These are phyloP conservation scores for Yamadazyma siamensis DNA, from an alignment of 1,139 yeast species.

Conservation along the genomic window DNA sequence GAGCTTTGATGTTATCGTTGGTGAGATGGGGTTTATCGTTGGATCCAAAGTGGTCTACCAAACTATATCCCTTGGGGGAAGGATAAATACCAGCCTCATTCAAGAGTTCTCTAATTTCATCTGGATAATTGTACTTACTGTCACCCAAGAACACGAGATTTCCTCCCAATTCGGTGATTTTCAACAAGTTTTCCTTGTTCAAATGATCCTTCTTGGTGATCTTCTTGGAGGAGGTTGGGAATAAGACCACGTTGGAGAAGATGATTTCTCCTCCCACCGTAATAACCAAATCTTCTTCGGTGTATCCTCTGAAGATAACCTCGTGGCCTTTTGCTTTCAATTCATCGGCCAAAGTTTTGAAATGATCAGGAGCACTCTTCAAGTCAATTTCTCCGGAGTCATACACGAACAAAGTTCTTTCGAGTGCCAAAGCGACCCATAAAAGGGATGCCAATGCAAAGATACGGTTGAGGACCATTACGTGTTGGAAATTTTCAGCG, in stretches of 20 bases:
- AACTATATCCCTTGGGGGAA: slow-evolving; percentile 68
- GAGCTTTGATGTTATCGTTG: slow-evolving; percentile 22
- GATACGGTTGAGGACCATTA: slow-evolving; percentile 7
- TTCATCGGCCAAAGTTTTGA: slow-evolving; percentile 18
- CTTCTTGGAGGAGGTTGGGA: slow-evolving; percentile 38
- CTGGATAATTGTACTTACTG: slow-evolving; percentile 46
- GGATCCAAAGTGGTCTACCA: slow-evolving; percentile 62
- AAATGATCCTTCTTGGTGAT: slow-evolving; percentile 29
- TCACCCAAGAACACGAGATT: slow-evolving; percentile 67
- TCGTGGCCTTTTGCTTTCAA: slow-evolving; percentile 17
- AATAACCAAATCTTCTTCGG: slow-evolving; percentile 23
- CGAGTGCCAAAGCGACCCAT: slow-evolving; percentile 11
- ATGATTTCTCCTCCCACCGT: slow-evolving; percentile 24
- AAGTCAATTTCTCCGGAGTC: slow-evolving; percentile 27
- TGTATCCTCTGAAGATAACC: slow-evolving; percentile 18
- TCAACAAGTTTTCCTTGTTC: slow-evolving; percentile 30
- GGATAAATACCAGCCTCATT: slow-evolving; percentile 83
- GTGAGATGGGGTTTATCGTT: slow-evolving; percentile 22
- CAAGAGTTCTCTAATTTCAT: slow-evolving; percentile 62
- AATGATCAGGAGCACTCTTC: slow-evolving; percentile 14
- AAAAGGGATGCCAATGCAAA: slow-evolving; percentile 11
- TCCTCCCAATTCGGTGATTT: slow-evolving; percentile 70
- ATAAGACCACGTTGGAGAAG: slow-evolving; percentile 32
- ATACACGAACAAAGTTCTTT: slow-evolving; percentile 28
- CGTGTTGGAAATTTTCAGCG: slow-evolving; percentile 2